Conservation (phyloP, 2,329 filamentous ascomycete species). For the Albophoma yamanashiensis region DNA sequence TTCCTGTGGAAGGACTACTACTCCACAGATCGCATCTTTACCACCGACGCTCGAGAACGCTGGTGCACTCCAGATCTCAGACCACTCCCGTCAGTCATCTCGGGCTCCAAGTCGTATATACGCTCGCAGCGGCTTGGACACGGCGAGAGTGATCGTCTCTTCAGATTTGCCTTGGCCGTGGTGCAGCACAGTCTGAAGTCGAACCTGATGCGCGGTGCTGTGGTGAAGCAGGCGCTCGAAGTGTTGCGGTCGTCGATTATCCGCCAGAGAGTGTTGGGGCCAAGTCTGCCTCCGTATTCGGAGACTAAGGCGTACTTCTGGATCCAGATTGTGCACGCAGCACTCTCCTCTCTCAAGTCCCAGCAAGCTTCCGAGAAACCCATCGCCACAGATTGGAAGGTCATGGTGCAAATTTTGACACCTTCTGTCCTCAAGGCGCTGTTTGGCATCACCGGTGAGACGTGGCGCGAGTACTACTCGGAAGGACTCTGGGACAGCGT, state of each 20-base stretch:
- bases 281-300: constrained; percentile 14
- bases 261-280: constrained; percentile 7
- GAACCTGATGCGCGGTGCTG: constrained; percentile 1
- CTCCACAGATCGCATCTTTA: constrained; percentile 20
- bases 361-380: neutral
- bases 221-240: constrained; percentile 15
- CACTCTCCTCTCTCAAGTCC: neutral
- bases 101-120: neutral
- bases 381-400: neutral
- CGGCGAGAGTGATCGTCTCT: constrained; percentile 10
- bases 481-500: constrained; percentile 14
- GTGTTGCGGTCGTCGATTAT: constrained; percentile 14
- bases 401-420: neutral
- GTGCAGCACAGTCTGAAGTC: constrained; percentile 10
- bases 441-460: constrained; percentile 10
- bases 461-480: constrained; percentile 18
- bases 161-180: constrained; percentile 18
- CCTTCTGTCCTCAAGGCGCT: constrained; percentile 9
- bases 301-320: constrained; percentile 22
- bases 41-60: constrained; percentile 12
- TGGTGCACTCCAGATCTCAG: constrained; percentile 20
- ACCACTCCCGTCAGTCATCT: constrained; percentile 12
- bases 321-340: constrained; percentile 14
- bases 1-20: constrained; percentile 20
- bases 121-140: neutral